Evolutionary conservation across 179 eudicot species (phyloP).

Genomic region (Sideroxylon spinosum): DNA sequence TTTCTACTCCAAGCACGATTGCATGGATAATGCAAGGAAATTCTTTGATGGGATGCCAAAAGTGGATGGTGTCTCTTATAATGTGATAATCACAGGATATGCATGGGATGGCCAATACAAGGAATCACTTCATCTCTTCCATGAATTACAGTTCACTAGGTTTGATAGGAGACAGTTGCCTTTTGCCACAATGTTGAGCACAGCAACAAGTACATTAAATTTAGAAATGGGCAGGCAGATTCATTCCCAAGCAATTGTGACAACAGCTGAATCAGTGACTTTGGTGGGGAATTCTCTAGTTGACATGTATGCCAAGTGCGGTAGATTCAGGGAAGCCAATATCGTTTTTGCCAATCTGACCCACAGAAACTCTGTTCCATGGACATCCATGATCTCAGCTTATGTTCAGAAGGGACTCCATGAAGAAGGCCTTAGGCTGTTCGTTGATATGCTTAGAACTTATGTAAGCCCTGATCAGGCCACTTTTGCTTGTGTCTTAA

Average conservation of each 20-base stretch:
- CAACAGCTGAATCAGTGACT: constrained; percentile 41
- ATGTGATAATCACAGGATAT: constrained; percentile 56
- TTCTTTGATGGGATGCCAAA: constrained; percentile 63
- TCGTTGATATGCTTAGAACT: constrained; percentile 49
- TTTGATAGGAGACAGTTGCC: constrained; percentile 58
- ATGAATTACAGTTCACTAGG: constrained; percentile 36
- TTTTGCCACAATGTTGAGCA: constrained; percentile 63
- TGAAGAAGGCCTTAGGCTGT: constrained; percentile 56
- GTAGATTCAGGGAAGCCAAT: constrained; percentile 54
- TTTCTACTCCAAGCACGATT: constrained; percentile 57
- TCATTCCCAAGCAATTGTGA: constrained; percentile 67
- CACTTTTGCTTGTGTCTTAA: constrained; percentile 65
- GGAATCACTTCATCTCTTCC: constrained; percentile 48
- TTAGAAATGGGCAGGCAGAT: constrained; percentile 63
- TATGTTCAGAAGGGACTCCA: constrained; percentile 57
- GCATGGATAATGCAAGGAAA: constrained; percentile 32
- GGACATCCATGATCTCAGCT: constrained; percentile 79
- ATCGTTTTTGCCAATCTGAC: constrained; percentile 43
- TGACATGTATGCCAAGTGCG: constrained; percentile 89
- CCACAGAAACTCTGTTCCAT: constrained; percentile 50
- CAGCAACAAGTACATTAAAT: constrained; percentile 46
- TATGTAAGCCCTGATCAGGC: constrained; percentile 60
- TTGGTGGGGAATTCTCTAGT: constrained; percentile 64
- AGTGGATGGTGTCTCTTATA: constrained; percentile 69
- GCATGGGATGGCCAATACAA: constrained; percentile 50